Evolutionary conservation across 108 stramenopile genomes (phyloP), one percentile per base, ranked within the genome.

Genomic region (Poteriospumella lacustris): DNA sequence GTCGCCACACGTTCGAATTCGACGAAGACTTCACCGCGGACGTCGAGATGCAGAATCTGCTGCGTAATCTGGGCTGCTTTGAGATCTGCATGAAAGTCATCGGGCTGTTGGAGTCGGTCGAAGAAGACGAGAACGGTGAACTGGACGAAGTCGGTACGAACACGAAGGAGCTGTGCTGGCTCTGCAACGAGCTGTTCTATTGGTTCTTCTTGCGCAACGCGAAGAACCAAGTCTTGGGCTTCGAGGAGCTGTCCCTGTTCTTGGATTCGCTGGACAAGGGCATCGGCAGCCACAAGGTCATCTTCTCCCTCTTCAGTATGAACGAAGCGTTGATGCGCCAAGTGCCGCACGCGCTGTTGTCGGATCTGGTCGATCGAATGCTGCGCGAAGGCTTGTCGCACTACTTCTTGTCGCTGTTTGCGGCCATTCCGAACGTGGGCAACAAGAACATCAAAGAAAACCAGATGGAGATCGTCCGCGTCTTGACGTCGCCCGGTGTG

Each of bases 191-290:
- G 28, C 62, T 82, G 29, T 40, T 82, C 42, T 58, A 41, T 2
- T 78, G 77, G 77, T 82, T 78, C 77, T 76, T 82, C 38, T 41
- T 60, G 52, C 75, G 64, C 68, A 77, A 82, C 59, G 24, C 36
- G 41, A 64, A 42, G 70, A 82, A 82, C 77, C 81, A 82, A 43
- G 58, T 36, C 24, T 33, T 68, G 26, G 77, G 59, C 39, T 82
- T 69, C 68, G 36, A 34, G 15, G 41, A 77, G 2, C 42, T 82
- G 1, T 60, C 75, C 58, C 1, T 78, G 36, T 41, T 82, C 42
- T 60, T 78, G 43, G 78, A 68, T 38, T 68, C 76, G 29, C 42
- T 82, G 58, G 81, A 82, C 64, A 42, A 62, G 12, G 56, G 40
- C 40, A 78, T 82, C 38, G 58, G 36, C 58, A 43, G 42, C 12